These are phyloP conservation scores for Jackrogersella minutella DNA, from an alignment of 495 filamentous ascomycete species.

Conservation along the genomic window DNA sequence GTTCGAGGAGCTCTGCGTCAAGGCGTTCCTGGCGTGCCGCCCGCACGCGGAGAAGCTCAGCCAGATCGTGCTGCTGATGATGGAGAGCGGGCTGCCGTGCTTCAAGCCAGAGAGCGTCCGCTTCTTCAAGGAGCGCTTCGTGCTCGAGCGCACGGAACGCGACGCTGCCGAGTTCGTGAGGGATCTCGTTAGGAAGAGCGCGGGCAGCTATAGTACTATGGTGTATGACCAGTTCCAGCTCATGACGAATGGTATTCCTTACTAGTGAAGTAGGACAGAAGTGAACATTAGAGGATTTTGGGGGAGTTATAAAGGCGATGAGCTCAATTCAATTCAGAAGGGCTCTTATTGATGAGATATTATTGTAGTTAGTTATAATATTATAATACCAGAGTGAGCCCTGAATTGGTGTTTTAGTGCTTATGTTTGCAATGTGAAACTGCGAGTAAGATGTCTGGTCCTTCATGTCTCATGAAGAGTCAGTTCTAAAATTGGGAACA, in stretches of 20 bases:
- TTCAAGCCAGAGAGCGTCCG: constrained; percentile 97
- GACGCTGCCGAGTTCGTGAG: constrained; percentile 96
- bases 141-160: constrained; percentile 88
- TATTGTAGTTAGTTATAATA: neutral
- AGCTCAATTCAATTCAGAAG: constrained; percentile 5
- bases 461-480: too few relatives aligned
- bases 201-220: constrained; percentile 85
- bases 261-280: constrained; percentile 51
- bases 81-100: constrained; percentile 94
- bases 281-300: neutral
- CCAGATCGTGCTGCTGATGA: constrained; percentile 91
- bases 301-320: neutral
- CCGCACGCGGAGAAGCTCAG: constrained; percentile 85
- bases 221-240: constrained; percentile 98
- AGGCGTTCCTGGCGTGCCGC: constrained; percentile 91
- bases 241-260: constrained; percentile 97
- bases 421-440: too few relatives aligned
- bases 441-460: too few relatives aligned
- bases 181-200: constrained; percentile 85
- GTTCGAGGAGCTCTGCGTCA: constrained; percentile 96
- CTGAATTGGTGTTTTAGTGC: too few relatives aligned
- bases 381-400: constrained; percentile 11
- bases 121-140: constrained; percentile 92
- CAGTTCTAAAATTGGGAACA: too few relatives aligned
- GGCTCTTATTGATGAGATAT: constrained; percentile 1